Conservation (phyloP, 352 stramenopile genomes). For the Globisporangium sylvaticum region DNA sequence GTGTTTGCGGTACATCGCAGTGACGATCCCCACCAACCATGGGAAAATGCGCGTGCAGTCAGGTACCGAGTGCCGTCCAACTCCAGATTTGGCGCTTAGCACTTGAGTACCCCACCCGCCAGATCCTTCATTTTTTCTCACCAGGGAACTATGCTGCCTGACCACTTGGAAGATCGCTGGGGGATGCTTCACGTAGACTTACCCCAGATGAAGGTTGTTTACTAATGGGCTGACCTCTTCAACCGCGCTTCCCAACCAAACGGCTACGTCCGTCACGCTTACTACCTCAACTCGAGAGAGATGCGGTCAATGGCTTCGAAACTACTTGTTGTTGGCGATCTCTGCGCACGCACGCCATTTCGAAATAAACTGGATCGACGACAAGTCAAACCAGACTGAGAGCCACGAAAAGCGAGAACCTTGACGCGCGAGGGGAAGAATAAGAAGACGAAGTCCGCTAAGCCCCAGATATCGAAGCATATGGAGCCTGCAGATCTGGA, state of each 20-base stretch:
- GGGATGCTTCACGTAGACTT: neutral
- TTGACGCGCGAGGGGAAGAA: neutral
- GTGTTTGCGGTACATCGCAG: neutral
- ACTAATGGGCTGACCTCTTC: neutral
- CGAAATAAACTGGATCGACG: neutral
- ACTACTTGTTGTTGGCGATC: neutral
- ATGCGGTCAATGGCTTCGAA: neutral
- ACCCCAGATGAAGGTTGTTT: neutral
- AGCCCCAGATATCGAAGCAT: neutral
- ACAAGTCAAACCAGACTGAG: neutral
- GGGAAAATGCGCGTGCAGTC: neutral
- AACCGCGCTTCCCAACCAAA: neutral
- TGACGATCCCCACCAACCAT: neutral
- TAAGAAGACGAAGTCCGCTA: neutral
- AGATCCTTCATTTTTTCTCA: neutral
- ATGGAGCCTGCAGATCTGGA: neutral
- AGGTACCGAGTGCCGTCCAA: neutral
- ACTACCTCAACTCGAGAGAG: neutral
- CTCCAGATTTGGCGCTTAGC: neutral
- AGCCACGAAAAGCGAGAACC: neutral
- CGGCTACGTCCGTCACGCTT: too few relatives aligned
- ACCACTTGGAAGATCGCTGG: neutral
- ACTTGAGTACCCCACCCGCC: neutral
- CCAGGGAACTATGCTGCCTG: neutral
- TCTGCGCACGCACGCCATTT: neutral